Evolutionary conservation across 2,329 filamentous ascomycete species (phyloP).

Genomic region (Ceratocystis alfenasii): DNA sequence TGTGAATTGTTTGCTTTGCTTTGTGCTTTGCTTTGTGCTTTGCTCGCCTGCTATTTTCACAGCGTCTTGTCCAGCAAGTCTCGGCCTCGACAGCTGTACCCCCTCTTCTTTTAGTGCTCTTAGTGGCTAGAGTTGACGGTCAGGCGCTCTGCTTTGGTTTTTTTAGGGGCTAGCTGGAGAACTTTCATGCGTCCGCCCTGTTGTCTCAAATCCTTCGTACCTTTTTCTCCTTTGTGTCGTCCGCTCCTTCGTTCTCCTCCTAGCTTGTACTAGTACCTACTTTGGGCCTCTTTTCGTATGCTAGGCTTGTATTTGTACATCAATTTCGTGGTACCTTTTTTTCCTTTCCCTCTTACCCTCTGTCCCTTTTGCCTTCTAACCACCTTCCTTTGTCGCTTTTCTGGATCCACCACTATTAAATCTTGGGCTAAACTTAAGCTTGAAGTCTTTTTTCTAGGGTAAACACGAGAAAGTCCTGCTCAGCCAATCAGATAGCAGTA

Average conservation of each 20-base stretch:
- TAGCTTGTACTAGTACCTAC: background rate
- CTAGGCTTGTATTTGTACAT: background rate
- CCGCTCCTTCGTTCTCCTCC: background rate
- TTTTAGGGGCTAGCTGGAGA: background rate
- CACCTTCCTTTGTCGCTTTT: background rate
- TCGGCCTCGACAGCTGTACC: background rate
- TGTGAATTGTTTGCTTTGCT: background rate
- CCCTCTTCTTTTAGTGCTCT: background rate
- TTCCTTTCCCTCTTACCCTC: background rate
- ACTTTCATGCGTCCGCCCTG: background rate
- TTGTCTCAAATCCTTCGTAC: background rate
- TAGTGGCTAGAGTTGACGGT: background rate
- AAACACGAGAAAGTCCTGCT: constrained; percentile 16
- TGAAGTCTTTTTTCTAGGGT: constrained; percentile 11
- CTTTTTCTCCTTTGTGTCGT: background rate
- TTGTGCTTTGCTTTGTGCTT: background rate
- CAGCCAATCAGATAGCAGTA: constrained; percentile 2
- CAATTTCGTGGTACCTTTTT: background rate
- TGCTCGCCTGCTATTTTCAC: background rate
- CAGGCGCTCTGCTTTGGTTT: background rate
- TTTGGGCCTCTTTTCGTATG: background rate
- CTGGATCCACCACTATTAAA: background rate
- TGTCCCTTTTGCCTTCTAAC: background rate
- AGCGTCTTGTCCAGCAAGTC: background rate
- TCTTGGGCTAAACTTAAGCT: constrained; percentile 12